These are phyloP conservation scores for Dendrobium huoshanense DNA, from an alignment of 106 monocot species.

Conservation along the genomic window DNA sequence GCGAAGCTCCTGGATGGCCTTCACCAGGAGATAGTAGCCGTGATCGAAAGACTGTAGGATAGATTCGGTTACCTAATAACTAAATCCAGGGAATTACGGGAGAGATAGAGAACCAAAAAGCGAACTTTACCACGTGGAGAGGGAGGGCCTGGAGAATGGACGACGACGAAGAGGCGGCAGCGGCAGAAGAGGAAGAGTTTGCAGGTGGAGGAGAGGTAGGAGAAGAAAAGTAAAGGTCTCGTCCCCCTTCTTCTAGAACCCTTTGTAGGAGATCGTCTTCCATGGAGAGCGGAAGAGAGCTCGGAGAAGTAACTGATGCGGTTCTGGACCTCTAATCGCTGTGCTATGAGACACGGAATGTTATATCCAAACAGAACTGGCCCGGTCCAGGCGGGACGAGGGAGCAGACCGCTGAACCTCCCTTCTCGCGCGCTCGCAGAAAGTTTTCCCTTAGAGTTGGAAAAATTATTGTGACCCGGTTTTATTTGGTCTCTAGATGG, in stretches of 20 bases:
- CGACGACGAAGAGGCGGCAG: conserved; percentile 7
- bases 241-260: conserved; percentile 36
- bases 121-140: conserved; percentile 71
- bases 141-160: conserved; percentile 96
- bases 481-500: no score
- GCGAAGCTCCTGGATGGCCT: conserved; percentile 91
- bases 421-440: no score
- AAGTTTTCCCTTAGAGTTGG: no score
- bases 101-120: not conserved
- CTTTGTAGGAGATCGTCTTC: conserved; percentile 66
- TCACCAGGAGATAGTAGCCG: conserved; percentile 90
- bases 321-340: not conserved
- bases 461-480: no score
- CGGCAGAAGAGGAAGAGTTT: conserved; percentile 22
- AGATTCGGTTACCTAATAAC: not conserved
- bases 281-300: conserved; percentile 15
- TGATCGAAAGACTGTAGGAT: conserved; percentile 76
- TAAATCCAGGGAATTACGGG: not conserved
- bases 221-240: conserved; percentile 28
- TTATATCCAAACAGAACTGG: no score
- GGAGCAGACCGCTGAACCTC: no score
- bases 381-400: no score
- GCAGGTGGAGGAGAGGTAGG: conserved; percentile 22
- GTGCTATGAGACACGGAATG: no score
- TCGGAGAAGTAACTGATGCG: not conserved